These are phyloP conservation scores for Ustilago shanxiensis DNA, from an alignment of 1,284 basidiomycete species.

Conservation along the genomic window DNA sequence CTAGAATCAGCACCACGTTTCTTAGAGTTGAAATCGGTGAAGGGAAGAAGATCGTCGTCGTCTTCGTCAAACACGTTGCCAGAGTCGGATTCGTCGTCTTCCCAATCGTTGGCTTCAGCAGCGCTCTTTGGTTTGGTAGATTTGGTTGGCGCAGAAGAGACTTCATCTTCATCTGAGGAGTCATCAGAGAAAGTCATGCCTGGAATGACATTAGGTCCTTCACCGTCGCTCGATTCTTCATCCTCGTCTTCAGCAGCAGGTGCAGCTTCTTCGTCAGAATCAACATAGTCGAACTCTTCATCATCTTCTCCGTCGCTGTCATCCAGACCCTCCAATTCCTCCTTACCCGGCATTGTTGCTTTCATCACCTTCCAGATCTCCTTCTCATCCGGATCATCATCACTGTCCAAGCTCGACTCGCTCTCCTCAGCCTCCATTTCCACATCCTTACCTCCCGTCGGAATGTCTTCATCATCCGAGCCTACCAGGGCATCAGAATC, in stretches of 20 bases:
- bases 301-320: conserved; percentile 51
- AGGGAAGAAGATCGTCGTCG: conserved; percentile 68
- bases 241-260: conserved; percentile 50
- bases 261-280: conserved; percentile 43
- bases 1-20: conserved; percentile 22
- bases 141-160: not conserved
- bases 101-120: conserved; percentile 26
- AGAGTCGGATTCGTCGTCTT: conserved; percentile 45
- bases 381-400: conserved; percentile 63
- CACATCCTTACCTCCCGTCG: conserved; percentile 42
- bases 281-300: conserved; percentile 53
- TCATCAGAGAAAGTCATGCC: conserved; percentile 56
- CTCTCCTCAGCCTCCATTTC: conserved; percentile 48
- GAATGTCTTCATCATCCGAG: conserved; percentile 76
- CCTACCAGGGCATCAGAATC: conserved; percentile 69
- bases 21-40: conserved; percentile 52
- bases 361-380: conserved; percentile 72
- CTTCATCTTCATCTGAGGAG: conserved; percentile 21
- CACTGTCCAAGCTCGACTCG: conserved; percentile 37
- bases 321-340: conserved; percentile 74
- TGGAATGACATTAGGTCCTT: conserved; percentile 37
- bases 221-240: conserved; percentile 21
- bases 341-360: conserved; percentile 72
- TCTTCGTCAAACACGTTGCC: conserved; percentile 65
- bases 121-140: not conserved